Conservation (phyloP, 1,284 basidiomycete species). For the Sporisorium exsertum region DNA sequence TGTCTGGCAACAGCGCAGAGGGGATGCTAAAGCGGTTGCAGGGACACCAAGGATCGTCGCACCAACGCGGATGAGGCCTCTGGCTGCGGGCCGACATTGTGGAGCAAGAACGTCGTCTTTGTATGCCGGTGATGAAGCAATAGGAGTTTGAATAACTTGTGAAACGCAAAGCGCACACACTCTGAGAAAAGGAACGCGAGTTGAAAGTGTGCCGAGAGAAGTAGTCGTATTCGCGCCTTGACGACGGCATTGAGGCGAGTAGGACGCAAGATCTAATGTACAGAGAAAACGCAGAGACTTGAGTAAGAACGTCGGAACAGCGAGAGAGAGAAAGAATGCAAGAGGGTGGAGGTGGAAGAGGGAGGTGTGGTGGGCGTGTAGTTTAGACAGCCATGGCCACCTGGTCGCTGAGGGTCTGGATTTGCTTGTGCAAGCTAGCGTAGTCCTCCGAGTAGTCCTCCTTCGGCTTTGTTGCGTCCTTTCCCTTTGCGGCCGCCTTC, state of each 20-base stretch:
- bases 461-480: slow-evolving; percentile 72
- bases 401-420: slow-evolving; percentile 45
- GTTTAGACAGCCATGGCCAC: slow-evolving; percentile 39
- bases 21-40: slow-evolving; percentile 37
- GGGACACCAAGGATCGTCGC: slow-evolving; percentile 19
- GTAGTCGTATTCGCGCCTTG: slow-evolving; percentile 1
- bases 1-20: slow-evolving; percentile 31
- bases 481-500: slow-evolving; percentile 76
- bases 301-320: background rate
- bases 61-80: background rate
- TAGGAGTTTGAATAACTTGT: background rate
- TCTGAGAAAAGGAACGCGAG: background rate
- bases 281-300: slow-evolving; percentile 1
- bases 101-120: background rate
- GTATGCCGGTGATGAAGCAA: background rate
- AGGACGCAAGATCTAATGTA: background rate
- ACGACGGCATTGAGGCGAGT: background rate
- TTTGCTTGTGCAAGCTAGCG: slow-evolving; percentile 85
- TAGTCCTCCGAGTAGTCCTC: slow-evolving; percentile 86
- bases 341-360: background rate
- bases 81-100: too few species aligned
- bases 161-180: background rate
- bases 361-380: background rate
- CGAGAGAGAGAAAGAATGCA: slow-evolving; percentile 3
- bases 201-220: background rate